phyloP scores from a whole-genome alignment of 1,139 yeast genomes.

The Pneumocystis murina region DNA sequence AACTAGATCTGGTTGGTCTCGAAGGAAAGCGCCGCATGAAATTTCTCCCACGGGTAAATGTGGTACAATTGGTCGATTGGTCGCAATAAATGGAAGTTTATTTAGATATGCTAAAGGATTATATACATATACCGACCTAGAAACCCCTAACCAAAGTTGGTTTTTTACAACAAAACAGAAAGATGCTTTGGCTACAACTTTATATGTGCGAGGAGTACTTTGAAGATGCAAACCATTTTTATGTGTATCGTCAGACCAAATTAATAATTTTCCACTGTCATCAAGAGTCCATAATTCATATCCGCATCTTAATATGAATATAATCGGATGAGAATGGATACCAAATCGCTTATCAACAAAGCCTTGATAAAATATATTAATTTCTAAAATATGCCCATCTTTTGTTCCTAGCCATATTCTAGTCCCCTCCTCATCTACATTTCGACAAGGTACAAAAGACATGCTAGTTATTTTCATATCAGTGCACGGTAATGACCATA shows the following conservation, averaged over 20 bases:
- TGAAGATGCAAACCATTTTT: constrained; percentile 14
- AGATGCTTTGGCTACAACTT: constrained; percentile 23
- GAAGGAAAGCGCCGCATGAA: constrained; percentile 21
- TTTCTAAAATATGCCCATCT: constrained; percentile 26
- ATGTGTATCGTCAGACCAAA: constrained; percentile 21
- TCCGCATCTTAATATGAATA: constrained; percentile 19
- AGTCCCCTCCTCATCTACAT: constrained; percentile 16
- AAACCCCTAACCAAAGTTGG: constrained; percentile 26
- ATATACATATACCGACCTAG: constrained; percentile 23
- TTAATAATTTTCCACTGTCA: constrained; percentile 27
- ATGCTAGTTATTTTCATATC: constrained; percentile 21
- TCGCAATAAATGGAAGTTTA: constrained; percentile 17
- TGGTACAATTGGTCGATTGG: constrained; percentile 21
- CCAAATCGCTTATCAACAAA: constrained; percentile 19
- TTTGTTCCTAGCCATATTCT: constrained; percentile 27
- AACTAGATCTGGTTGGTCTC: constrained; percentile 20
- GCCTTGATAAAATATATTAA: constrained; percentile 16
- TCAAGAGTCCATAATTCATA: constrained; percentile 26
- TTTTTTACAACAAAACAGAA: constrained; percentile 21
- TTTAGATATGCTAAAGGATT: constrained; percentile 19
- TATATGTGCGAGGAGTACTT: constrained; percentile 21
- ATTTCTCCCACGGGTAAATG: constrained; percentile 21
- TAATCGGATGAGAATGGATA: constrained; percentile 22
- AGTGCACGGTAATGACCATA: constrained; percentile 19
- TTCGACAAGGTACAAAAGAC: constrained; percentile 15